Evolutionary conservation across 495 filamentous ascomycete species (phyloP).

Genomic region (Xylaria sp.): DNA sequence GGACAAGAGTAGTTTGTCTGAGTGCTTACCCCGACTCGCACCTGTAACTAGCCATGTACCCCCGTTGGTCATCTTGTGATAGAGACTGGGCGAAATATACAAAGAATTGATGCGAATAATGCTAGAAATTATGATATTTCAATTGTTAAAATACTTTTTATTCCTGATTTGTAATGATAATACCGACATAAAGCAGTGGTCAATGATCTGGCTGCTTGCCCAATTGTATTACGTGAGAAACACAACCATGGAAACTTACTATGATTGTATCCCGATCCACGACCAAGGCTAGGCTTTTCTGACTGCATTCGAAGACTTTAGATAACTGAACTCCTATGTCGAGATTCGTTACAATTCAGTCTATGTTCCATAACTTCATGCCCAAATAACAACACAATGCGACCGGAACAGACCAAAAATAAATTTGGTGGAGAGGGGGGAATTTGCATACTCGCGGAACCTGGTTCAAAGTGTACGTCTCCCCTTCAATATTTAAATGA

Average conservation of each 20-base stretch:
- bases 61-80: background rate
- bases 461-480: background rate
- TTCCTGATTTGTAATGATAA: background rate
- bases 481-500: background rate
- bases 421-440: background rate
- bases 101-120: background rate
- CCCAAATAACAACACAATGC: background rate
- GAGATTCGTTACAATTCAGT: background rate
- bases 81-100: background rate
- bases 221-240: background rate
- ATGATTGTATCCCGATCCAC: background rate
- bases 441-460: background rate
- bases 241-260: background rate
- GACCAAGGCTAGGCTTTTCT: background rate
- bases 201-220: background rate
- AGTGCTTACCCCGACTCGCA: background rate
- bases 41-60: background rate
- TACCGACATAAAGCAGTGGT: background rate
- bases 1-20: background rate
- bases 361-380: background rate
- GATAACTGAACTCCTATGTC: background rate
- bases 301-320: background rate
- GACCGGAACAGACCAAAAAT: background rate
- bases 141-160: background rate
- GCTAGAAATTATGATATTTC: background rate